These are phyloP conservation scores for Blastocystis hominis DNA, from an alignment of 352 stramenopile species.

Conservation along the genomic window DNA sequence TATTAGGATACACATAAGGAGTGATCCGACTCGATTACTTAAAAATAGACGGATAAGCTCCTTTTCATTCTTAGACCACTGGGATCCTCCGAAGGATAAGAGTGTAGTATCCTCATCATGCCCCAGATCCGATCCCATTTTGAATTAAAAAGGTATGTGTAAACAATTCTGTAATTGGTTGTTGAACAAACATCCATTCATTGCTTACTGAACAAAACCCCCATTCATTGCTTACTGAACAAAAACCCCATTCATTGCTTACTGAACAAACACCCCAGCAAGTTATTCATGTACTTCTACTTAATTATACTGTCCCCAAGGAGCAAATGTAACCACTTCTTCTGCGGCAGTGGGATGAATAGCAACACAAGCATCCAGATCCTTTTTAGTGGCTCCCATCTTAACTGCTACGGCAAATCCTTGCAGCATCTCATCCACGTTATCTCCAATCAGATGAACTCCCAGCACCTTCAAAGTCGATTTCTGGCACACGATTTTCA, in stretches of 20 bases:
- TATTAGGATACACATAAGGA: slow-evolving; percentile 1
- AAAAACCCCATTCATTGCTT: background rate
- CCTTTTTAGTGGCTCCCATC: slow-evolving; percentile 88
- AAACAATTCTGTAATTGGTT: too few species aligned
- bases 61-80: slow-evolving; percentile 34
- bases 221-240: background rate
- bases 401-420: slow-evolving; percentile 92
- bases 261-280: background rate
- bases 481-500: slow-evolving; percentile 66
- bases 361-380: slow-evolving; percentile 85
- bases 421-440: slow-evolving; percentile 90
- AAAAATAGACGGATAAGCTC: background rate
- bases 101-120: background rate
- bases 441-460: slow-evolving; percentile 83
- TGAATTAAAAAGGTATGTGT: too few species aligned
- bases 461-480: slow-evolving; percentile 77
- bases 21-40: background rate
- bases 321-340: slow-evolving; percentile 84
- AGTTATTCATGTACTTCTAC: background rate
- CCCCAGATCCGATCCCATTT: slow-evolving; percentile 16
- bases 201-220: background rate
- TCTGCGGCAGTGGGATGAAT: slow-evolving; percentile 90
- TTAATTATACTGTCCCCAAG: slow-evolving; percentile 66
- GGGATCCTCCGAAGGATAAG: background rate
- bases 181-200: too few species aligned